Evolutionary conservation across 352 stramenopile genomes (phyloP), one percentile per base, ranked within the genome.

Genomic region (Globisporangium paroecandrum): DNA sequence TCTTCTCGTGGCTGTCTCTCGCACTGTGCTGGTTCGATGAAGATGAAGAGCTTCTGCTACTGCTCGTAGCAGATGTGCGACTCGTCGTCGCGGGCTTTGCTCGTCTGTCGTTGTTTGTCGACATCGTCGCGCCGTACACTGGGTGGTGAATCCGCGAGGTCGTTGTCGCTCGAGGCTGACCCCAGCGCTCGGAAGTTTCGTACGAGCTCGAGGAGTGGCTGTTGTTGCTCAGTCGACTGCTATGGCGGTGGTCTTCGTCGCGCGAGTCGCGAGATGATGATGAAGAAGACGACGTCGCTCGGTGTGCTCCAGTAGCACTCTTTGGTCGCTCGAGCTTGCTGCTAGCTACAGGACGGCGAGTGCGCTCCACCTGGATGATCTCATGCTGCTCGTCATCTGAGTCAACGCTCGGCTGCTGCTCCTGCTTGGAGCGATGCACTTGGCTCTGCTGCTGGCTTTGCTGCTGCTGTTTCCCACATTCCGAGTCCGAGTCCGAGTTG

Each of bases 311-410:
- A 27, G 27, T 55, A 8, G 76, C 76, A 70, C 76, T 91, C 54
- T 87, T 85, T 0, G 81, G 78, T 18, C 83, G 81, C 43, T 70
- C 70, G 18, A 85, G 72, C 15, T 78, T 78, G 36, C 68, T 78
- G 41, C 66, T 72, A 4, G 15, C 64, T 15, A 55, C 64, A 27
- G 64, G 56, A 3, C 78, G 74, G 18, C 66, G 70, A 29, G 71
- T 65, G 24, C 71, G 77, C 58, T 87, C 77, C 3, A 82, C 78
- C 25, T 82, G 77, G 49, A 76, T 83, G 25, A 81, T 66, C 29
- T 77, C 66, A 24, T 85, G 68, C 27, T 79, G 73, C 12, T 72
- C 60, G 24, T 87, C 77, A 1, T 92, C 77, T 24, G 51, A 65
- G 15, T 82, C 68, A 9, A 73, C 63, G 20, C 73, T 78, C 32